A percentile compares a stretch with the other conserved stretches of the same genome.
These are phyloP conservation scores for Pseudocercospora macadamiae DNA, from an alignment of 2,329 filamentous ascomycete species.

Conservation along the genomic window DNA sequence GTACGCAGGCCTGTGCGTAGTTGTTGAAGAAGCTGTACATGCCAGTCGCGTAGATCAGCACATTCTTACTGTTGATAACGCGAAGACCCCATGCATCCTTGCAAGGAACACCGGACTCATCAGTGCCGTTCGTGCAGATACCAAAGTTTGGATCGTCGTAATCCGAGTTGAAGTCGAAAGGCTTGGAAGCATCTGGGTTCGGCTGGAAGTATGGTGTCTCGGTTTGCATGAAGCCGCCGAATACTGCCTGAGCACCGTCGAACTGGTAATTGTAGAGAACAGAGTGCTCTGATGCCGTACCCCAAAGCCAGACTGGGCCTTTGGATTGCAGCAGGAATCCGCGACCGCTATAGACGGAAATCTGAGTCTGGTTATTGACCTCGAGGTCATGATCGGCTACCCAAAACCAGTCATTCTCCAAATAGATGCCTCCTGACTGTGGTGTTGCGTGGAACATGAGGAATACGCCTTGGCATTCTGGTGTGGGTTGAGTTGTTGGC, in stretches of 20 bases:
- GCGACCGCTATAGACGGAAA: constrained; percentile 52
- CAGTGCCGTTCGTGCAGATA: constrained; percentile 33
- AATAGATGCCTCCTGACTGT: constrained; percentile 68
- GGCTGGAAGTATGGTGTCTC: constrained; percentile 57
- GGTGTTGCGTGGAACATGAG: constrained; percentile 52
- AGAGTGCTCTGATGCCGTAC: constrained; percentile 58
- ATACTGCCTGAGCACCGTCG: constrained; percentile 53
- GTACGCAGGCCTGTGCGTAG: constrained; percentile 56
- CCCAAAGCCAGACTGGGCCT: constrained; percentile 57
- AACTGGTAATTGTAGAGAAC: constrained; percentile 59
- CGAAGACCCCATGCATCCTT: constrained; percentile 53
- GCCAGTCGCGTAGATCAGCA: constrained; percentile 53
- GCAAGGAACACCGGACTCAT: constrained; percentile 29
- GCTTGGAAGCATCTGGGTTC: constrained; percentile 60
- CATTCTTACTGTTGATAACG: constrained; percentile 40
- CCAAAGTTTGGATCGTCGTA: constrained; percentile 49
- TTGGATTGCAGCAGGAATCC: constrained; percentile 46
- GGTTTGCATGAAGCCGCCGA: constrained; percentile 56
- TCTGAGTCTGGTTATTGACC: constrained; percentile 39
- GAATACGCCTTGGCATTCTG: constrained; percentile 57
- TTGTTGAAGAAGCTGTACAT: constrained; percentile 64
- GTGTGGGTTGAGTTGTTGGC: constrained; percentile 74
- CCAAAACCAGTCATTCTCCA: constrained; percentile 61
- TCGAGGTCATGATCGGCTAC: constrained; percentile 58
- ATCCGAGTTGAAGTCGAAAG: constrained; percentile 54